Conservation (phyloP, 148 eudicot species). For the Talinum fruticosum region DNA sequence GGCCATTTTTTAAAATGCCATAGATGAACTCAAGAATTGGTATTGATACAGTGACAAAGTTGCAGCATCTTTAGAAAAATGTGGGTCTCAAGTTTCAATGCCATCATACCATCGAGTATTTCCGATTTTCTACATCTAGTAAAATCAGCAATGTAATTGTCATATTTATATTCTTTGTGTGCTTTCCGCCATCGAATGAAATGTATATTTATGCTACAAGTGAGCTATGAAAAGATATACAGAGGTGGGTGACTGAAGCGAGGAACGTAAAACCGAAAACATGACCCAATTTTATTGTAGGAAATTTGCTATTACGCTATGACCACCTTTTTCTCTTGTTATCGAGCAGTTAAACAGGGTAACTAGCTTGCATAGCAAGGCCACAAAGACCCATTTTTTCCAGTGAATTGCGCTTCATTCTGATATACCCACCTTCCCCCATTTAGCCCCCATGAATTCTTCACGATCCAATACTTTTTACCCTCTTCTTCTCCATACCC, state of each 20-base stretch:
- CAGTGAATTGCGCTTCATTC: slow-evolving; percentile 19
- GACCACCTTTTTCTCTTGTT: not conserved
- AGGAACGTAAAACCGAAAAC: not conserved
- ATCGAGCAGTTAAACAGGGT: slow-evolving; percentile 10
- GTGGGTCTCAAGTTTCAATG: not conserved
- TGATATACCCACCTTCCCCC: slow-evolving; percentile 39
- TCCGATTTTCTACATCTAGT: too few species aligned
- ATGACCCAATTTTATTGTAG: not conserved
- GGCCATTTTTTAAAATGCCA: not conserved
- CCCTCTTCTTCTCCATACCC: slow-evolving; percentile 36
- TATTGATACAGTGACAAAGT: not conserved
- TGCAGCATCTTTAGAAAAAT: not conserved
- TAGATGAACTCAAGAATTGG: not conserved
- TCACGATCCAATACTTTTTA: slow-evolving; percentile 31
- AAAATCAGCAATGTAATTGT: too few species aligned
- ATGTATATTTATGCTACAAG: not conserved
- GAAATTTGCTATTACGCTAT: not conserved
- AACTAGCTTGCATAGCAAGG: slow-evolving; percentile 31
- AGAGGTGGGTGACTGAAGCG: not conserved
- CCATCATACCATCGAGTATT: not conserved
- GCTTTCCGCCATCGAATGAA: not conserved
- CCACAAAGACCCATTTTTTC: slow-evolving; percentile 32
- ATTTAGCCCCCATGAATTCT: slow-evolving; percentile 35
- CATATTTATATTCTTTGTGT: too few species aligned
- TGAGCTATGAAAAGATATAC: not conserved